Evolutionary conservation across 73 alveolate species (phyloP), one percentile per base, ranked within the genome.

Genomic region (Uronychia binucleata): DNA sequence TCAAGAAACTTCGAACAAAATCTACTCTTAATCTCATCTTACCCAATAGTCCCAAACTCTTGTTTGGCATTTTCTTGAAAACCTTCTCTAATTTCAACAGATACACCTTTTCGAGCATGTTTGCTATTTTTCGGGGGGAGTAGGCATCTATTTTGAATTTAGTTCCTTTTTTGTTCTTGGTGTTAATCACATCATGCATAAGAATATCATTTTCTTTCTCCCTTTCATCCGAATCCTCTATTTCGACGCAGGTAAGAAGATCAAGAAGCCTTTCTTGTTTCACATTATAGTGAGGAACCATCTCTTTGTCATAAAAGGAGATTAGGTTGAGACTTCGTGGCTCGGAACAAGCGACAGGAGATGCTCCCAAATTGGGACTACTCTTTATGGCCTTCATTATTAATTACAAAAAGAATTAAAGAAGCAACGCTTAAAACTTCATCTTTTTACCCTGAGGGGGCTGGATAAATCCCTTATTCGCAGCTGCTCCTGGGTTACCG

Each of bases 91-190:
- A 79, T 76, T 89, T 89, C 1, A 89, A 58, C 34, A 89, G 58
- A 57, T 57, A 89, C 26, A 89, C 88, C 75, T 89, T 89, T 79
- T 89, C 95, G 13, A 89, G 78, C 89, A 82, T 89, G 75, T 34
- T 79, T 8, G 89, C 88, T 78, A 89, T 89, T 59, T 78, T 89
- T n/a, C 74, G 31, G 11, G 95, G 89, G 34, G 88, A 84, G 79
- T 78, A 89, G 0, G 78, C 31, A 46, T 89, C 90, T 0, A 82
- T 34, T 29, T 74, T 82, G 77, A 74, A 74, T 19, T 46, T 46
- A 11, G 67, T 46, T 46, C 67, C 67, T 19, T 46, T 46, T 19
- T 46, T 46, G 19, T 46, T 46, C 19, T 19, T 5, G 5, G 67
- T 11, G 67, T 46, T 46, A 46, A 46, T 46, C n/a, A 46, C 19